Conservation (phyloP, 371 early-diverging fungal species). For the Mucor saturninus region DNA sequence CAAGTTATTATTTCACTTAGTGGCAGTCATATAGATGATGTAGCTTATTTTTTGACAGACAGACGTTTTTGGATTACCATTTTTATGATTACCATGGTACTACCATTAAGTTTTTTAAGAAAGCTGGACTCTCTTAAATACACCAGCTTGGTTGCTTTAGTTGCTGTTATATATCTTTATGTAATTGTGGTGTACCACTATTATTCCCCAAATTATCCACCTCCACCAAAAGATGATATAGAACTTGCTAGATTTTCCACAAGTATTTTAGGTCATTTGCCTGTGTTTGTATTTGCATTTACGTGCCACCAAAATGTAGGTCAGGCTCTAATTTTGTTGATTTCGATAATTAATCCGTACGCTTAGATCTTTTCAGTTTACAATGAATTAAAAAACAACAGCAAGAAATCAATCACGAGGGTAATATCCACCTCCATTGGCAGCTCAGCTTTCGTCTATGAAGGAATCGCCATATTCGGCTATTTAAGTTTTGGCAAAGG, state of each 20-base stretch:
- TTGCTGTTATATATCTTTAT: slow-evolving; percentile 86
- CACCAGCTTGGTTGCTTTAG: slow-evolving; percentile 90
- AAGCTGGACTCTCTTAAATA: slow-evolving; percentile 94
- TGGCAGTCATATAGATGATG: background rate
- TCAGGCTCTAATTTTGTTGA: background rate
- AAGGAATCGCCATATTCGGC: slow-evolving; percentile 89
- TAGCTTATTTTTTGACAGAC: slow-evolving; percentile 46
- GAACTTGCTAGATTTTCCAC: slow-evolving; percentile 56
- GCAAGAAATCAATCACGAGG: slow-evolving; percentile 60
- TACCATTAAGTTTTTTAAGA: slow-evolving; percentile 84
- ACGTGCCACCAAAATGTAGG: slow-evolving; percentile 81
- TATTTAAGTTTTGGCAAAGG: slow-evolving; percentile 94
- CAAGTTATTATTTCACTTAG: slow-evolving; percentile 35
- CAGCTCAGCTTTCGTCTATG: slow-evolving; percentile 84
- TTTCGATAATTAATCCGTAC: background rate
- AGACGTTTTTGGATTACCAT: slow-evolving; percentile 89
- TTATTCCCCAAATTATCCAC: slow-evolving; percentile 52
- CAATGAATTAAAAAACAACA: slow-evolving; percentile 90
- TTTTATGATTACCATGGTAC: slow-evolving; percentile 67
- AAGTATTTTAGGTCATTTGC: slow-evolving; percentile 84
- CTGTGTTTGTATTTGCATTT: slow-evolving; percentile 98
- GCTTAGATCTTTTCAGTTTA: slow-evolving; percentile 86
- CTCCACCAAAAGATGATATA: slow-evolving; percentile 43
- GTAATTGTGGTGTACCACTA: slow-evolving; percentile 84
- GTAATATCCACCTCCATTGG: slow-evolving; percentile 81